phyloP scores from a whole-genome alignment of 2,329 filamentous ascomycete species.

The Colletotrichum trifolii region DNA sequence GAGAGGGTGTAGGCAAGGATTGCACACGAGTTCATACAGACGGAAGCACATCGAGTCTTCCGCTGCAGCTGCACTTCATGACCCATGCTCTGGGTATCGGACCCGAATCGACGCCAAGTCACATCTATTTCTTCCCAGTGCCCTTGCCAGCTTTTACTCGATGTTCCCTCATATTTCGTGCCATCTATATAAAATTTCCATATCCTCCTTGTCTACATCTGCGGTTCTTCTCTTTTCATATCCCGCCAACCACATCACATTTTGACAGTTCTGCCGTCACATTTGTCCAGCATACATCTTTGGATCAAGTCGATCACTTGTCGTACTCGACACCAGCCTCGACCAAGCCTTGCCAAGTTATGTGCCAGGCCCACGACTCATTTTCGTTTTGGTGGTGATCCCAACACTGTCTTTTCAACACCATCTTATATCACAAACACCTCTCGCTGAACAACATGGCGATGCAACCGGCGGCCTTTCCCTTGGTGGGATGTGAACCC shows the following conservation, averaged over 20 bases:
- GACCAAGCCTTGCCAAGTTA: constrained; percentile 14
- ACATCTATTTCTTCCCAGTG: constrained; percentile 7
- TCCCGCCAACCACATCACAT: constrained; percentile 9
- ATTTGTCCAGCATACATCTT: neutral
- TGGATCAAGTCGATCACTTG: neutral
- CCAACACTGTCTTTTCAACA: neutral
- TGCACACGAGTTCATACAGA: constrained; percentile 23
- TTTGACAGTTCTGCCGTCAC: neutral
- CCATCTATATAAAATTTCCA: constrained; percentile 31
- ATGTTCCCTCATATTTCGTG: constrained; percentile 21
- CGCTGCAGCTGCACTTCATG: constrained; percentile 30
- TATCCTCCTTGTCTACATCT: constrained; percentile 19
- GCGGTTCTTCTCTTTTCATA: neutral
- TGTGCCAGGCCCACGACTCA: constrained; percentile 3
- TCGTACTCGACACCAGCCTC: neutral
- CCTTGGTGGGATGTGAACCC: constrained; percentile 3
- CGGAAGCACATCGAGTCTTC: constrained; percentile 31
- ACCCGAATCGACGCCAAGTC: constrained; percentile 33
- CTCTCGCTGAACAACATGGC: constrained; percentile 4
- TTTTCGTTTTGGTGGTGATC: constrained; percentile 19
- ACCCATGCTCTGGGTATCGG: constrained; percentile 33
- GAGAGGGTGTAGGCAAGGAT: constrained; percentile 27
- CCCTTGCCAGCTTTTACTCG: constrained; percentile 14
- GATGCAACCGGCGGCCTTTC: neutral
- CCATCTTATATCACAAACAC: no score